Evolutionary conservation across 352 stramenopile species (phyloP), one percentile per base, ranked within the genome.

Genomic region (Hyaloperonospora arabidopsidis): DNA sequence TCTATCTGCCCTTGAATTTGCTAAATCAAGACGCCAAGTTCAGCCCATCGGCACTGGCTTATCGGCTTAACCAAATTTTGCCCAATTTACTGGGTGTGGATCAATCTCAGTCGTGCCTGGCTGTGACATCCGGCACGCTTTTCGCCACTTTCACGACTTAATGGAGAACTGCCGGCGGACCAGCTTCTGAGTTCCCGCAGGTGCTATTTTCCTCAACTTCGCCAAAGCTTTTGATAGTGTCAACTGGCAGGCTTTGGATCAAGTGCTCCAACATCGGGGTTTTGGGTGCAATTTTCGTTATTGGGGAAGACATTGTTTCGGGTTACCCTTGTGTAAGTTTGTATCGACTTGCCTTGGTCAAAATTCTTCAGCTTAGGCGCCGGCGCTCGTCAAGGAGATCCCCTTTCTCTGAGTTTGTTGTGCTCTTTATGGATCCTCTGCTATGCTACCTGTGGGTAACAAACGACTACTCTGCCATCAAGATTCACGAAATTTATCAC

Each of bases 361-460:
- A 28, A 58, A 0, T 61, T 41, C 38, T 66, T 61, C 38, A 35
- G 51, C 10, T 18, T 66, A 1, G 59, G 49, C 1, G 48, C 38
- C 34, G 60, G 54, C 0, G 54, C 63, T 2, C 32, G 50, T 7
- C 60, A 63, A 45, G 60, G 60, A 15, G 54, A 63, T 18, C 54
- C 50, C 0, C 23, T 61, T 3, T 68, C 60, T 5, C 60, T 54
- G 8, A 54, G 36, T 1, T 29, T 68, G 0, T 68, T 25, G 46
- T 68, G 1, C 19, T 65, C 0, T 65, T 65, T 19, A 44, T 68
- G 0, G 61, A 68, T 15, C 61, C 61, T 15, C 44, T 64, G 19
- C 25, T 68, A 0, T 48, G 25, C 29, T 65, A 47, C n/a, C 21
- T 68, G 25, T 15, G 38, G 8, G n/a, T 1, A 10, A 22, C 15